Conservation (phyloP, 306 rosid genomes). For the Coriaria nepalensis region DNA sequence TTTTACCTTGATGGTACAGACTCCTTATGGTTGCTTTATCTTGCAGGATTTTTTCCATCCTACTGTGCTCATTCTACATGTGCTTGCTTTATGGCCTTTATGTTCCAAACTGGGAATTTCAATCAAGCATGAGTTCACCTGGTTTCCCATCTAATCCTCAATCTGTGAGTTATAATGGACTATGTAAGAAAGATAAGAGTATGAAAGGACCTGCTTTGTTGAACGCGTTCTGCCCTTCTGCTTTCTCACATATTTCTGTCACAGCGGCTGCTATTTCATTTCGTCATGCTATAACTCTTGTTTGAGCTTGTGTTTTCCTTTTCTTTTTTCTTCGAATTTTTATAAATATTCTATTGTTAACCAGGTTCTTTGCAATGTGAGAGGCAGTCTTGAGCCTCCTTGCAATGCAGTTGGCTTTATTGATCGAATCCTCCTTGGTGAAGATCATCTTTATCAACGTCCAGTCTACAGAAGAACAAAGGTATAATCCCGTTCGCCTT, state of each 20-base stretch:
- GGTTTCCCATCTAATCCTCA: slow-evolving; percentile 21
- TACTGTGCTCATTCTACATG: slow-evolving; percentile 48
- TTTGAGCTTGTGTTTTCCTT: too few species aligned
- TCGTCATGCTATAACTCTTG: too few species aligned
- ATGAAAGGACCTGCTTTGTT: neutral
- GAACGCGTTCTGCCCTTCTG: neutral
- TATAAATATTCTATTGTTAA: neutral
- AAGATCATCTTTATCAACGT: slow-evolving; percentile 55
- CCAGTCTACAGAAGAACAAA: slow-evolving; percentile 68
- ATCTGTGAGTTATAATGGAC: slow-evolving; percentile 29
- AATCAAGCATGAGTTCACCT: slow-evolving; percentile 18
- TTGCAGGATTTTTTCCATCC: slow-evolving; percentile 48
- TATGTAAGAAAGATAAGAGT: neutral
- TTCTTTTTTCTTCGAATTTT: too few species aligned
- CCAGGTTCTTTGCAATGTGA: slow-evolving; percentile 56
- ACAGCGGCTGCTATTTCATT: neutral
- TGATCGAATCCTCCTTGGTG: slow-evolving; percentile 57
- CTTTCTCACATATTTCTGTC: neutral
- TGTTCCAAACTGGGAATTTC: slow-evolving; percentile 47
- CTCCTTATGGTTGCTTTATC: slow-evolving; percentile 17
- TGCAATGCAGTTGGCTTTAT: slow-evolving; percentile 62
- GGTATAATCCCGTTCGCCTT: slow-evolving; percentile 19
- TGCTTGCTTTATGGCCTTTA: slow-evolving; percentile 47
- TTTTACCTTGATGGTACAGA: slow-evolving; percentile 10
- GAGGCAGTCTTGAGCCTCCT: slow-evolving; percentile 74